Evolutionary conservation across 192 early-diverging fungal genomes (phyloP).

Genomic region (Coemansia javaensis): DNA sequence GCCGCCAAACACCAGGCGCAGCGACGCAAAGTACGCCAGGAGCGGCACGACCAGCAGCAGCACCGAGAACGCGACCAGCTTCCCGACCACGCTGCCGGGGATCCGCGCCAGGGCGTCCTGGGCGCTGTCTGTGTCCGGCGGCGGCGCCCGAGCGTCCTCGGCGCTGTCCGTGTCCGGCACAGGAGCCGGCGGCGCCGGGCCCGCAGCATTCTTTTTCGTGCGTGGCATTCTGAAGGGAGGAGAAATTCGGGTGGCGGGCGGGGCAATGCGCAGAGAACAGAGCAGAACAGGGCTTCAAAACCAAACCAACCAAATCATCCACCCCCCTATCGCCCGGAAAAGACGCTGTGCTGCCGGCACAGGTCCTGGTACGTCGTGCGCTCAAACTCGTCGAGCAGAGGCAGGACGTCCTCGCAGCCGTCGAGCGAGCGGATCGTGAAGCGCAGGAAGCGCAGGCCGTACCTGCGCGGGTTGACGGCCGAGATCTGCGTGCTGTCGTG

Average conservation of each 20-base stretch:
- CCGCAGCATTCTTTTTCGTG: background rate
- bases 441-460: constrained; percentile 82
- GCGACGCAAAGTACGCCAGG: constrained; percentile 35
- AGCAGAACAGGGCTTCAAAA: too few species aligned
- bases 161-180: background rate
- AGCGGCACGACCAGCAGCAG: constrained; percentile 36
- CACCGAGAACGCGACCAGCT: constrained; percentile 41
- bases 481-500: constrained; percentile 76
- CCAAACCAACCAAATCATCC: too few species aligned
- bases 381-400: constrained; percentile 44
- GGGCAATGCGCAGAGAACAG: too few species aligned
- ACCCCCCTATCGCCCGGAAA: too few species aligned
- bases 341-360: constrained; percentile 39
- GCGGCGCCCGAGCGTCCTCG: background rate
- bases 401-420: constrained; percentile 52
- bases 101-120: constrained; percentile 14
- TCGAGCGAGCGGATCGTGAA: constrained; percentile 77
- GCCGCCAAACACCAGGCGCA: constrained; percentile 38
- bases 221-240: constrained; percentile 10
- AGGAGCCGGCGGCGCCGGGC: background rate
- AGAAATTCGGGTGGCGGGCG: too few species aligned
- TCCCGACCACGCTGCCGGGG: constrained; percentile 26
- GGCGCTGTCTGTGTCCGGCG: background rate
- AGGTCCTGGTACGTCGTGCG: constrained; percentile 43
- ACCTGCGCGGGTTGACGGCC: constrained; percentile 78